Evolutionary conservation across 2,329 filamentous ascomycete species (phyloP).

Genomic region (Monilinia aucupariae): DNA sequence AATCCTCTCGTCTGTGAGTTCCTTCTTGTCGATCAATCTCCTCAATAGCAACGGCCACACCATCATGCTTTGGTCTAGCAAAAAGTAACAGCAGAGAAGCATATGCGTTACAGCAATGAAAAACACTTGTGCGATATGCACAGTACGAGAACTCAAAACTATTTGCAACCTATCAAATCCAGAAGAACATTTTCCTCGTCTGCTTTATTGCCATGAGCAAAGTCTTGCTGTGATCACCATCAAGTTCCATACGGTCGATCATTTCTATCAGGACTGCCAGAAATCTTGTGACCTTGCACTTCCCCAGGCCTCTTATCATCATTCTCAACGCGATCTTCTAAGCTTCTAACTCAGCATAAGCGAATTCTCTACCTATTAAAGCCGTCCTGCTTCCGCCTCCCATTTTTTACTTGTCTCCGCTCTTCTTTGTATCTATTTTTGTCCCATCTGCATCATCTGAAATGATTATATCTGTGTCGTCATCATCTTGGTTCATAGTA

Average conservation of each 20-base stretch:
- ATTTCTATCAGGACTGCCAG: background rate
- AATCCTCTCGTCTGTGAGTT: too few relatives aligned
- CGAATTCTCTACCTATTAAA: too few relatives aligned
- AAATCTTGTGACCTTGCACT: background rate
- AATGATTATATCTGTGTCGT: too few relatives aligned
- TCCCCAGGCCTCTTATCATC: background rate
- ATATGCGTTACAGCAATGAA: too few relatives aligned
- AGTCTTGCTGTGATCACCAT: background rate
- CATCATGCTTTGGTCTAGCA: too few relatives aligned
- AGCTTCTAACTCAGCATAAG: background rate
- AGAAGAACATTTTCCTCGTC: too few relatives aligned
- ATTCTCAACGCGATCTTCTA: background rate
- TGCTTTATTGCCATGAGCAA: background rate
- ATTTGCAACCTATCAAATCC: too few relatives aligned
- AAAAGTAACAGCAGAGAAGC: too few relatives aligned
- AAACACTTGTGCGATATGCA: background rate
- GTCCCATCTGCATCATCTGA: background rate
- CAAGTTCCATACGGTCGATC: background rate
- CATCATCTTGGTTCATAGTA: background rate
- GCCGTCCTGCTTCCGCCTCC: background rate
- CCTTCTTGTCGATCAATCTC: too few relatives aligned
- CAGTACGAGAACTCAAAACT: background rate
- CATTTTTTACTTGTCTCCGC: background rate
- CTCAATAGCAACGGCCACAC: too few relatives aligned
- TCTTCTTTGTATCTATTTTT: too few relatives aligned